These are phyloP conservation scores for Centrapalus pauciflorus DNA, from an alignment of 129 eudicot genomes.

Conservation along the genomic window DNA sequence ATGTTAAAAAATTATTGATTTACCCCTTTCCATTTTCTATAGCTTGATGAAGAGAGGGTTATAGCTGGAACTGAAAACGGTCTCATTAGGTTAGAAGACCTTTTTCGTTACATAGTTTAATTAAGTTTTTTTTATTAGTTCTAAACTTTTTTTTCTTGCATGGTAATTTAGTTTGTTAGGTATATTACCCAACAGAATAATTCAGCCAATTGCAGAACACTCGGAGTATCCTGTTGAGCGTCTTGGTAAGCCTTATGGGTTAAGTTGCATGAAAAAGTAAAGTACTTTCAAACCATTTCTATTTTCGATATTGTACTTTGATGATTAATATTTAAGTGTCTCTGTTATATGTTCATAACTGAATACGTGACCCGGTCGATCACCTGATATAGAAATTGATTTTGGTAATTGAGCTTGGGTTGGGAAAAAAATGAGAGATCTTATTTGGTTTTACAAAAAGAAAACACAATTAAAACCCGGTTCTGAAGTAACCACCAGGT, in stretches of 20 bases:
- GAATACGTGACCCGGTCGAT: too few relatives aligned
- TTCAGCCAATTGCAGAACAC: conserved; percentile 98
- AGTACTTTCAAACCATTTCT: too few relatives aligned
- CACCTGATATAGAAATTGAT: too few relatives aligned
- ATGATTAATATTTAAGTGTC: too few relatives aligned
- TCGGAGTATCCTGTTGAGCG: conserved; percentile 95
- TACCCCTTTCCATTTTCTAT: neutral
- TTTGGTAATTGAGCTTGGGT: too few relatives aligned
- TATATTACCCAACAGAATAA: conserved; percentile 85
- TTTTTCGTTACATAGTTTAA: neutral
- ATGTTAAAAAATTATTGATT: neutral
- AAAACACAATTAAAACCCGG: too few relatives aligned
- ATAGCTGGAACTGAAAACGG: conserved; percentile 86
- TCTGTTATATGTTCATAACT: too few relatives aligned
- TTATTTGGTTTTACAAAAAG: too few relatives aligned
- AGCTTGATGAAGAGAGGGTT: conserved; percentile 96
- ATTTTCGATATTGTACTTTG: too few relatives aligned
- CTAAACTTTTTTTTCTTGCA: conserved; percentile 11
- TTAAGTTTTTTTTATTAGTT: conserved; percentile 1
- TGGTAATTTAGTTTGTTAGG: conserved; percentile 72
- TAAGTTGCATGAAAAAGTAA: too few relatives aligned
- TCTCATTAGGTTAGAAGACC: conserved; percentile 58
- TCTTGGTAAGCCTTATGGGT: conserved; percentile 70
- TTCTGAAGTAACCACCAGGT: too few relatives aligned
- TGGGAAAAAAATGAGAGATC: too few relatives aligned